phyloP scores from a whole-genome alignment of 2,329 filamentous ascomycete species.

The Mycocentrospora acerina region DNA sequence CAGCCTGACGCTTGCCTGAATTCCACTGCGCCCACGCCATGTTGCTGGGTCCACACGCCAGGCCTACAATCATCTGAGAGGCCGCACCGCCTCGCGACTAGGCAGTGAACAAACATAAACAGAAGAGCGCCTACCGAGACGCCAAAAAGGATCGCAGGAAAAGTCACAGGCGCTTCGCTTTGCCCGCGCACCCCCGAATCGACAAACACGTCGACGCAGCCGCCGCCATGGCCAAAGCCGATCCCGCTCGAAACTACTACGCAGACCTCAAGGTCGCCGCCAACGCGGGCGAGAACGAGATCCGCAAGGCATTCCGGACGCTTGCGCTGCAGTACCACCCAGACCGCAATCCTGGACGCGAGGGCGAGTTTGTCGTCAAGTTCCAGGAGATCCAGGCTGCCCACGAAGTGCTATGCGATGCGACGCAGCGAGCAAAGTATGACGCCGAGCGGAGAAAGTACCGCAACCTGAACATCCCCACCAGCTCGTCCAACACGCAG shows the following conservation, averaged over 20 bases:
- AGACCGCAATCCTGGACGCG: conserved; percentile 82
- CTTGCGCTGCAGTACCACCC: conserved; percentile 85
- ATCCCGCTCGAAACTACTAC: conserved; percentile 77
- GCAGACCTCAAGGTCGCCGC: conserved; percentile 73
- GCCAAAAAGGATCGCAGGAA: too few species aligned
- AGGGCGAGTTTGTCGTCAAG: conserved; percentile 75
- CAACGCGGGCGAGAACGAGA: conserved; percentile 69
- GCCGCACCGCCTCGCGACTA: too few species aligned
- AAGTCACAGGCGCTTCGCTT: too few species aligned
- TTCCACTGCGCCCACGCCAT: conserved; percentile 2
- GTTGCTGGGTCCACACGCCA: not conserved
- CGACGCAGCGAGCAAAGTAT: conserved; percentile 60
- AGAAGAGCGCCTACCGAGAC: too few species aligned
- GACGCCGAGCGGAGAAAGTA: conserved; percentile 60
- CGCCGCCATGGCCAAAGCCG: conserved; percentile 64
- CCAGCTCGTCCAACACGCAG: conserved; percentile 44
- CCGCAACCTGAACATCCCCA: conserved; percentile 28
- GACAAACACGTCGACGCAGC: not conserved
- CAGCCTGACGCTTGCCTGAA: conserved; percentile 15
- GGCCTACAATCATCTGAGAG: not conserved
- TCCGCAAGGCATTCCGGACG: conserved; percentile 85
- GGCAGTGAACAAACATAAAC: too few species aligned
- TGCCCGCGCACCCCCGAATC: not conserved
- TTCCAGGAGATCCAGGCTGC: conserved; percentile 87
- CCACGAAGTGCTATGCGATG: conserved; percentile 72